phyloP scores from a whole-genome alignment of 140 eudicot genomes.

The Eryngium alpinum region DNA sequence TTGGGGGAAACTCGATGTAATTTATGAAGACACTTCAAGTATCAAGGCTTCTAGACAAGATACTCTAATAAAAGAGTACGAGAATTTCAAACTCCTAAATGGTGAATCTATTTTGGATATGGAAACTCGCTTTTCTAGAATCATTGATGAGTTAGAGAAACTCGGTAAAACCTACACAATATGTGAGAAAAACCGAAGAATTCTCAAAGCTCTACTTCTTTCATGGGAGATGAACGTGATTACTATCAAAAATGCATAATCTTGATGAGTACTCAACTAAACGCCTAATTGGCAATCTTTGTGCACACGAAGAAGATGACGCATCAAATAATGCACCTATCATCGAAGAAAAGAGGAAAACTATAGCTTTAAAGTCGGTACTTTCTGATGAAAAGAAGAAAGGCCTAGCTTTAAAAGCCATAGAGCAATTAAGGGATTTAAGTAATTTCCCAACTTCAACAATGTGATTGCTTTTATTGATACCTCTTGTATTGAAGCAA shows the following conservation, averaged over 20 bases:
- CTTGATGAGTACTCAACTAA: not conserved
- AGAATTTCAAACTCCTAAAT: not conserved
- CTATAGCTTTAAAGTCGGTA: not conserved
- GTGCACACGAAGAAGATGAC: not conserved
- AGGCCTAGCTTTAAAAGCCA: too few relatives aligned
- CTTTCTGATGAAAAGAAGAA: not conserved
- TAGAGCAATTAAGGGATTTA: too few relatives aligned
- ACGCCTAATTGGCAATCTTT: not conserved
- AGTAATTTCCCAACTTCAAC: too few relatives aligned
- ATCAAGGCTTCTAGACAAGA: not conserved
- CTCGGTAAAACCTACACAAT: not conserved
- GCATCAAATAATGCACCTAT: not conserved
- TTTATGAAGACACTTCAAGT: not conserved
- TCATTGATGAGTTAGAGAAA: not conserved
- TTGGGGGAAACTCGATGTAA: not conserved
- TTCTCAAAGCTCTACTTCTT: not conserved
- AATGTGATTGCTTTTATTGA: too few relatives aligned
- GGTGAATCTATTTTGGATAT: not conserved
- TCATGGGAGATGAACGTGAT: not conserved
- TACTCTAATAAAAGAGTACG: not conserved
- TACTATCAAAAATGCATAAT: not conserved
- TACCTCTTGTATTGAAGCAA: too few relatives aligned
- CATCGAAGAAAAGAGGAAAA: not conserved
- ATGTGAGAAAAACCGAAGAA: not conserved
- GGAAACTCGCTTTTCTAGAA: not conserved